phyloP scores from a whole-genome alignment of 2,329 filamentous ascomycete species.

The Colletotrichum magnum region DNA sequence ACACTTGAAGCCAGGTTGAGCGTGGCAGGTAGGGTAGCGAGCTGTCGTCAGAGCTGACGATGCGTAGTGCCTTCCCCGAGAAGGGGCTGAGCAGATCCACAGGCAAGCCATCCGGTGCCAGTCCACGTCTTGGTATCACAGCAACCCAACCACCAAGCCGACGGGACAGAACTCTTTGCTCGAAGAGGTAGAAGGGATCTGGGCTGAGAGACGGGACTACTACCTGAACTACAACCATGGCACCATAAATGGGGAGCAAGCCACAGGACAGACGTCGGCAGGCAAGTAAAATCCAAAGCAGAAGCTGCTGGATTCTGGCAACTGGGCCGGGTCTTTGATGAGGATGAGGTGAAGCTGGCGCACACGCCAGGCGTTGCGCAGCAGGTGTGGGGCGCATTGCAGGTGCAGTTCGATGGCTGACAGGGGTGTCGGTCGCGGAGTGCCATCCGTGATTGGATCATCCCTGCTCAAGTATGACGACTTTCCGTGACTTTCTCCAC shows the following conservation, averaged over 20 bases:
- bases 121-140: slow-evolving; percentile 8
- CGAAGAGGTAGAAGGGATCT: no score
- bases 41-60: slow-evolving; percentile 39
- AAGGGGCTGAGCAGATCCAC: neutral
- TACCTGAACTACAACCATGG: neutral
- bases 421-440: slow-evolving; percentile 22
- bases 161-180: no score
- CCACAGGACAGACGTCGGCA: slow-evolving; percentile 1
- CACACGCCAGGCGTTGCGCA: slow-evolving; percentile 32
- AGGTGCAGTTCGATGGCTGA: slow-evolving; percentile 36
- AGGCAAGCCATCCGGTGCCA: neutral
- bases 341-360: slow-evolving; percentile 25
- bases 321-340: neutral
- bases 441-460: slow-evolving; percentile 36
- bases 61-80: neutral
- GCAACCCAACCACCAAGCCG: neutral
- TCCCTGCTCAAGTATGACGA: slow-evolving; percentile 39
- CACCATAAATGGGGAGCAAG: slow-evolving; percentile 6
- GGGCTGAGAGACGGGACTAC: neutral
- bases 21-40: slow-evolving; percentile 20
- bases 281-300: neutral
- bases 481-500: slow-evolving; percentile 16
- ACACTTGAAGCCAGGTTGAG: slow-evolving; percentile 21
- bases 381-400: slow-evolving; percentile 27
- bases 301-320: slow-evolving; percentile 15